Evolutionary conservation across 257 asterid species (phyloP).

Genomic region (Hygrophila difformis): DNA sequence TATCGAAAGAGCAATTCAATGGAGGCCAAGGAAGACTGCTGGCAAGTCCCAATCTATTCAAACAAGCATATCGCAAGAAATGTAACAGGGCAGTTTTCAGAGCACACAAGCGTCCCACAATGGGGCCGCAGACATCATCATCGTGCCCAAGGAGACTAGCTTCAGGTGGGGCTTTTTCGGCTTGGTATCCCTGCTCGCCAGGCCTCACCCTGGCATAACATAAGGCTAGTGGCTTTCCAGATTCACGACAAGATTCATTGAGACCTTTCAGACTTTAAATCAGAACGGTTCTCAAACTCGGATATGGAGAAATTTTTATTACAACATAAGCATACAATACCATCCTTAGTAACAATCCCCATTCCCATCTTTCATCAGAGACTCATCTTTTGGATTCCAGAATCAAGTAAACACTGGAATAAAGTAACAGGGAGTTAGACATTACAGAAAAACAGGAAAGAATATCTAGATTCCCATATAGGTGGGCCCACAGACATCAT

Average conservation of each 20-base stretch:
- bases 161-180: conserved; percentile 23
- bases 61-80: conserved; percentile 51
- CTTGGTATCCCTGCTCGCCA: conserved; percentile 57
- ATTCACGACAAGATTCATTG: conserved; percentile 41
- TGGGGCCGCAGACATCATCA: conserved; percentile 46
- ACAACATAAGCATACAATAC: conserved; percentile 47
- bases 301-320: conserved; percentile 29
- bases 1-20: neutral
- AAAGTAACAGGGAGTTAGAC: too few species aligned
- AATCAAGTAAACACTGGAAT: conserved; percentile 33
- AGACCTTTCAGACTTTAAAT: conserved; percentile 23
- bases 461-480: conserved; percentile 27
- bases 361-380: conserved; percentile 33
- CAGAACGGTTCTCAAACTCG: conserved; percentile 41
- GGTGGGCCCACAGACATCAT: too few species aligned
- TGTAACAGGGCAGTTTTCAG: conserved; percentile 61
- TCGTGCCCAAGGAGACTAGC: conserved; percentile 24
- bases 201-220: conserved; percentile 73
- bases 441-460: too few species aligned
- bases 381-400: conserved; percentile 25
- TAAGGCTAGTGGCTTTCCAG: conserved; percentile 42
- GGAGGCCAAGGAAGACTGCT: neutral
- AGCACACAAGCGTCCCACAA: conserved; percentile 50
- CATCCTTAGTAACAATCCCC: conserved; percentile 32
- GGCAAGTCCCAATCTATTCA: conserved; percentile 30